These are phyloP conservation scores for Talaromyces funiculosus DNA, from an alignment of 2,329 filamentous ascomycete species.

Conservation along the genomic window DNA sequence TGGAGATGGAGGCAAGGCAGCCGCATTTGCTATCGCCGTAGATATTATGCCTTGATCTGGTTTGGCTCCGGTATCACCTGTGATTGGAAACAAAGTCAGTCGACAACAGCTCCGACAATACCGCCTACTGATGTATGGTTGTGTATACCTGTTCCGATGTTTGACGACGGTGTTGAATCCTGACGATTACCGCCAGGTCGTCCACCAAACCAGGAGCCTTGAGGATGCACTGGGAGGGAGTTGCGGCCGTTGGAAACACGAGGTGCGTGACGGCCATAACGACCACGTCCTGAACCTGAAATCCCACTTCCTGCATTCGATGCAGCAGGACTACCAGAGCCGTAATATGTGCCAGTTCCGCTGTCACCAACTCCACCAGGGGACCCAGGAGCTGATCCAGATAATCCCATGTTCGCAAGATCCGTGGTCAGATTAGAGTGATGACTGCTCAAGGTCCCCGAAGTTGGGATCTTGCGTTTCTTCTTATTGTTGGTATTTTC, in stretches of 20 bases:
- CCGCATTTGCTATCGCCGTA: conserved; percentile 82
- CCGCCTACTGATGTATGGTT: background rate
- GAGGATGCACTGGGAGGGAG: conserved; percentile 54
- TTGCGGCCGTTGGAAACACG: conserved; percentile 51
- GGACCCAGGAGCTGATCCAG: conserved; percentile 42
- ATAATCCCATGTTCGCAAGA: conserved; percentile 59
- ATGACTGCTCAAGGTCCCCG: conserved; percentile 61
- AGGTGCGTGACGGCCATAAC: conserved; percentile 60
- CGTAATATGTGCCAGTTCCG: conserved; percentile 50
- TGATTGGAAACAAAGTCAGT: conserved; percentile 24
- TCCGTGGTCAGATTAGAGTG: conserved; percentile 57
- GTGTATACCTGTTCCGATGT: conserved; percentile 33
- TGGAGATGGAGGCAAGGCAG: conserved; percentile 56
- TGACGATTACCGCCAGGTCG: conserved; percentile 46
- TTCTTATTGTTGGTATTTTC: conserved; percentile 99
- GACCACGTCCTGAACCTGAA: conserved; percentile 77
- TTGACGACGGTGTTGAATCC: conserved; percentile 41
- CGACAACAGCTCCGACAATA: background rate
- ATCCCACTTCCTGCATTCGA: conserved; percentile 61
- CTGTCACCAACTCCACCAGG: conserved; percentile 41
- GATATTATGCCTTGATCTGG: conserved; percentile 78
- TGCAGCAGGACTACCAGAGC: conserved; percentile 47
- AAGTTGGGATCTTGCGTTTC: conserved; percentile 94
- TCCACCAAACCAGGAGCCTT: conserved; percentile 49
- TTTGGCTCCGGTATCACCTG: conserved; percentile 33